These are phyloP conservation scores for Trichodelitschia bisporula DNA, from an alignment of 495 filamentous ascomycete species.

Conservation along the genomic window DNA sequence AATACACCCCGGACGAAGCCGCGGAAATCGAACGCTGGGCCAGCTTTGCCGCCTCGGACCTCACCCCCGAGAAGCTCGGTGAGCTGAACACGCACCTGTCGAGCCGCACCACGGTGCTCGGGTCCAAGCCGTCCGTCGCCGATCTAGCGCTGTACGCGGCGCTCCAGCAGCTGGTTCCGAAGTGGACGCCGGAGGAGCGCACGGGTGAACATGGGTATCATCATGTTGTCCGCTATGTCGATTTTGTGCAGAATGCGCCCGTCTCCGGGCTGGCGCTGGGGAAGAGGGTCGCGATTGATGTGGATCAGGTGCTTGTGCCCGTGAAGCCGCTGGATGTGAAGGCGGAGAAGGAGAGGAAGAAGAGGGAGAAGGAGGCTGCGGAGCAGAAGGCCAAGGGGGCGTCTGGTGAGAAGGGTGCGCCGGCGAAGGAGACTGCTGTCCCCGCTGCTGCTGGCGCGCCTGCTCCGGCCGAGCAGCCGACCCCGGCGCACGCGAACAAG, in stretches of 20 bases:
- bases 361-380: slow-evolving; percentile 14
- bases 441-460: slow-evolving; percentile 2
- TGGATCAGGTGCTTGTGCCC: slow-evolving; percentile 48
- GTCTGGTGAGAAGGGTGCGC: slow-evolving; percentile 1
- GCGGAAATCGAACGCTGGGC: neutral
- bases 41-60: neutral
- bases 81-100: slow-evolving; percentile 62
- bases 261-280: slow-evolving; percentile 44
- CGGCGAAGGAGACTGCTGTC: slow-evolving; percentile 7
- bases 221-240: slow-evolving; percentile 73
- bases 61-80: neutral
- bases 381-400: slow-evolving; percentile 3
- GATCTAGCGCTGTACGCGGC: slow-evolving; percentile 70
- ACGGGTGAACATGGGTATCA: slow-evolving; percentile 79
- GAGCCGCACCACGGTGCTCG: slow-evolving; percentile 69
- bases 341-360: slow-evolving; percentile 1
- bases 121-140: slow-evolving; percentile 72
- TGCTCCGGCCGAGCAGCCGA: slow-evolving; percentile 7
- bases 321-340: slow-evolving; percentile 20
- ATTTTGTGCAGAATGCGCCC: slow-evolving; percentile 80
- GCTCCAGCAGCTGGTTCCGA: slow-evolving; percentile 50
- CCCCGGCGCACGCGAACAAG: neutral
- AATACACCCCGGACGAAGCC: neutral
- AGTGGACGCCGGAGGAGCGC: slow-evolving; percentile 66
- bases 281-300: slow-evolving; percentile 62